These are phyloP conservation scores for Nepenthes mirabilis DNA, from an alignment of 148 eudicot species.

Conservation along the genomic window DNA sequence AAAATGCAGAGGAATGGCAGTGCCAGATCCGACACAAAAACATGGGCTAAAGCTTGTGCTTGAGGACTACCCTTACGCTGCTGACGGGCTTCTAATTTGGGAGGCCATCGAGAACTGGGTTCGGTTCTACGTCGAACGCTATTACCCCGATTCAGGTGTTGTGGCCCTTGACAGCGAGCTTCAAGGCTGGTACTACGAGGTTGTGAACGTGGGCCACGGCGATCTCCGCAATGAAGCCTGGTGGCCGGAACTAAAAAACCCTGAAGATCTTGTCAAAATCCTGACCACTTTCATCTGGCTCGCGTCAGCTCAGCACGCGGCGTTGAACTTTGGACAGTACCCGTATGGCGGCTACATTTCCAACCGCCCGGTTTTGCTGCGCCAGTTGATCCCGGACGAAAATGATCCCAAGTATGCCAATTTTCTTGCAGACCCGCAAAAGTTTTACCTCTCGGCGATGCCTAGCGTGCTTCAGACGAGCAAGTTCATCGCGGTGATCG, in stretches of 20 bases:
- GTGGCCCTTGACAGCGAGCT: slow-evolving; percentile 65
- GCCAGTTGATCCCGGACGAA: slow-evolving; percentile 68
- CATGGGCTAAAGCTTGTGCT: slow-evolving; percentile 62
- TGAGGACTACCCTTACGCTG: slow-evolving; percentile 88
- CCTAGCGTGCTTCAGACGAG: slow-evolving; percentile 80
- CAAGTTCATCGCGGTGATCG: slow-evolving; percentile 91
- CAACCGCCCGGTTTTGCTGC: slow-evolving; percentile 79
- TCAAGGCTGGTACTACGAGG: slow-evolving; percentile 88
- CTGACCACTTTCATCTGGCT: slow-evolving; percentile 82
- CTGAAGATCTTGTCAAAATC: slow-evolving; percentile 53
- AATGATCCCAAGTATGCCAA: slow-evolving; percentile 55
- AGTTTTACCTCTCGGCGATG: slow-evolving; percentile 44
- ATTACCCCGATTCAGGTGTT: slow-evolving; percentile 51
- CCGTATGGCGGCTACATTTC: slow-evolving; percentile 93
- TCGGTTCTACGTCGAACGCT: slow-evolving; percentile 46
- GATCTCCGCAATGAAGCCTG: slow-evolving; percentile 56
- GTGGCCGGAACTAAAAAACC: slow-evolving; percentile 65
- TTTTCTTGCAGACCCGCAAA: slow-evolving; percentile 61
- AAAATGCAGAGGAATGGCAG: slow-evolving; percentile 72
- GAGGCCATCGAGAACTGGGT: slow-evolving; percentile 71
- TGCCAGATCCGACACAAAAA: slow-evolving; percentile 68
- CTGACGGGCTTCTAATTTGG: slow-evolving; percentile 90
- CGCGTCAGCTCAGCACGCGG: slow-evolving; percentile 87
- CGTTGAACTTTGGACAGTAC: slow-evolving; percentile 91
- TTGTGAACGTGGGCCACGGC: slow-evolving; percentile 80